Base-by-base conservation (phyloP, 805 yeast genomes). In the Zygosaccharomyces rouxii region DNA sequence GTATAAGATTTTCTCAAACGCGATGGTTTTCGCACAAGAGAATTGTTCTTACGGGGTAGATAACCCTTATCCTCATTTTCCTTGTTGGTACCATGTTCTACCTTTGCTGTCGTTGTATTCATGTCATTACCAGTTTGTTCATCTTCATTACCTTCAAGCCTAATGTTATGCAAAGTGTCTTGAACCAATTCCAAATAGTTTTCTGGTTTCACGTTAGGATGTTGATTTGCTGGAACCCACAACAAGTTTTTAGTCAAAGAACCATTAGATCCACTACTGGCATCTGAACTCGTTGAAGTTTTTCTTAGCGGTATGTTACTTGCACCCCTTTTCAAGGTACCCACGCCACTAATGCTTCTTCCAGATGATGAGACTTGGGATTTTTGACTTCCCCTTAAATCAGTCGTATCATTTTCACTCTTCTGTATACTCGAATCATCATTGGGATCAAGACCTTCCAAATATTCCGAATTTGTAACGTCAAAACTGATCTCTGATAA, bases 171-270 rank as follows among this genome's bases (percentile, higher is more conserved):
- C 62, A 67, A 44, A 16, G 68, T 60, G 44, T 65, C 67, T 46
- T 83, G 83, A 39, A 86, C 82, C 60, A 84, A 85, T 55, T 76
- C 77, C 54, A 81, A 72, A 69, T 81, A 85, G 58, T 86, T 88
- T 59, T 87, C 95, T 2, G 98, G 98, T 22, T 95, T 90, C n/a
- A 92, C 78, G 58, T 86, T 92, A 1, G 98, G 98, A 64, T 94
- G 99, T 33, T 89, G 75, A 53, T 80, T 81, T 1, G 98, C 99
- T 0, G 98, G 98, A 1, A 94, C 97, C 99, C 99, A 92, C 46
- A 92, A 71, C 28, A 86, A 68, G 49, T 78, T 71, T 42, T 77
- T 76, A 14, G 77, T 68, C 13, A 55, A 29, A 22, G 56, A 37
- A 26, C 49, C n/a, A 21, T 35, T 29, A 5, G 51, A 45, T 10